Evolutionary conservation across 495 filamentous ascomycete species (phyloP), one percentile per base, ranked within the genome.

Genomic region (Neurospora tetraspora): DNA sequence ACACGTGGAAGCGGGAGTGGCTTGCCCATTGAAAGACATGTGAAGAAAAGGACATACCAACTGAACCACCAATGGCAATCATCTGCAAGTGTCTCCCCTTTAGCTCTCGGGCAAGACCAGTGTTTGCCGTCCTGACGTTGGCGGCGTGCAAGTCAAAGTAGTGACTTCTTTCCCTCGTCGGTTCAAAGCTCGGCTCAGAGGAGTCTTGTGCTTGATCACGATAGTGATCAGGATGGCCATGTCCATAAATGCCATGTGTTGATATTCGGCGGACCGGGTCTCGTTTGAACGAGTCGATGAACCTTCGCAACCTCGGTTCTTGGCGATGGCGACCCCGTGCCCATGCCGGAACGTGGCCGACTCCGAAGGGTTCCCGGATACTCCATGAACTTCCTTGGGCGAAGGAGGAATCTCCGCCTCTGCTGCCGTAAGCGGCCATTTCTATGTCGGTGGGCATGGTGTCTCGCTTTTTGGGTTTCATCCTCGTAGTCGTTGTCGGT

Each of bases 1-100:
- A 42, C 11, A 14, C 20, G 27, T 59, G 73, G 71, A 59, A 72
- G 70, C 37, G 20, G 38, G n/a, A n/a, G 42, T 20, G 9, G 31
- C 37, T 9, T 34, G 39, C 23, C 6, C 16, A 11, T 16, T 61
- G n/a, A 20, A 40, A 31, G 16, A 68, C n/a, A 18, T 23, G 36
- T 37, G 23, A 37, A 16, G 31, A 43, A 10, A 23, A 69, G 16
- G 31, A 71, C 84, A 69, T 88, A 91, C 95, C 95, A 75, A 99
- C 98, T 2, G 92, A 95, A 42, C 96, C 96, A 74, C 94, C 94
- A 75, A 97, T 96, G 8, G 94, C 94, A 85, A 97, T 97, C 94
- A 97, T 97, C 85, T 97, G 94, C 74, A 97, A 79, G 85, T 98
- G 94, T 47, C 94, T 86, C 18, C 91, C 89, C 81, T 96, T 96